Evolutionary conservation across 805 yeast species (phyloP).

Genomic region (Candida taoyuanica): DNA sequence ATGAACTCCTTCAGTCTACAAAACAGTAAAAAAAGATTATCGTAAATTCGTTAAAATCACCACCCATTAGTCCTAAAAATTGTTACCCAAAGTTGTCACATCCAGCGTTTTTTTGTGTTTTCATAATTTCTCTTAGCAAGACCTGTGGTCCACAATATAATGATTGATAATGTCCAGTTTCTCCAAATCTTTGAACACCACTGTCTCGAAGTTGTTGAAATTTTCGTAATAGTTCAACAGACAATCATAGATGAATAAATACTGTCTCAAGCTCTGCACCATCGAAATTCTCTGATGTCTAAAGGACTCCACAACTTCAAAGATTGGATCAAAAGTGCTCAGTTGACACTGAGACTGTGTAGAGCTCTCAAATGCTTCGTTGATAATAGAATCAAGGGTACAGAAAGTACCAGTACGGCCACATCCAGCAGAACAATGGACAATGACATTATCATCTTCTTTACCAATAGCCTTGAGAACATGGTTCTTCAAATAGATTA

Average conservation of each 20-base stretch:
- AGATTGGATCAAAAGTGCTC: slow-evolving; percentile 47
- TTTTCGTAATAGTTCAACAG: slow-evolving; percentile 27
- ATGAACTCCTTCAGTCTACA: neutral
- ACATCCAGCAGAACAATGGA: slow-evolving; percentile 96
- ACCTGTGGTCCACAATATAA: slow-evolving; percentile 8
- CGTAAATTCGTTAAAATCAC: slow-evolving; percentile 1
- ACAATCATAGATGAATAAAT: slow-evolving; percentile 66
- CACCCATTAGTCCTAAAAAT: neutral
- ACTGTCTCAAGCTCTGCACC: slow-evolving; percentile 82
- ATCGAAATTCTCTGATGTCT: slow-evolving; percentile 74
- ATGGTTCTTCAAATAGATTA: slow-evolving; percentile 44
- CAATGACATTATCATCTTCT: slow-evolving; percentile 39
- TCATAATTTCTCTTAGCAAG: neutral
- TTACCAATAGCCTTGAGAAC: slow-evolving; percentile 30
- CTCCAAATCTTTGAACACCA: slow-evolving; percentile 12
- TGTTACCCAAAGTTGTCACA: neutral
- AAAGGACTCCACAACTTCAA: slow-evolving; percentile 57
- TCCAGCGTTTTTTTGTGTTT: neutral
- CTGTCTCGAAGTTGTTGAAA: slow-evolving; percentile 7
- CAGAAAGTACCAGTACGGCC: slow-evolving; percentile 93
- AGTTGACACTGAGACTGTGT: slow-evolving; percentile 1
- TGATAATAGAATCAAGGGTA: slow-evolving; percentile 57
- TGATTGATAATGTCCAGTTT: slow-evolving; percentile 15
- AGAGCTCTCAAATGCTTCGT: slow-evolving; percentile 23
- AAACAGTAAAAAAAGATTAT: neutral